Evolutionary conservation across 192 early-diverging fungal genomes (phyloP), one percentile per base, ranked within the genome.

Genomic region (Pilaira anomala): DNA sequence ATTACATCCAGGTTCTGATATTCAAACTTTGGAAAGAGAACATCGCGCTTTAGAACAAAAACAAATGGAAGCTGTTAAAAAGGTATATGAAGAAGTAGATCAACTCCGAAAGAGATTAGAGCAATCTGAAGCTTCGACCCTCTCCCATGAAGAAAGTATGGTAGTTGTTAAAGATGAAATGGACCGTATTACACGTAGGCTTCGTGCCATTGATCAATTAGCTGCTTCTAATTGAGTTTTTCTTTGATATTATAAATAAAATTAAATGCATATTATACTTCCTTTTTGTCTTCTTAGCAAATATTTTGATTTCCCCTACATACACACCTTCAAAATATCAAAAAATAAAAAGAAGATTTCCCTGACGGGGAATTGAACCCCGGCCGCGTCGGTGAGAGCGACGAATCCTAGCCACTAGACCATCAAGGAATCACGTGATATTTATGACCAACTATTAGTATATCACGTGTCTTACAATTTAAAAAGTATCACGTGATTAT

Each of bases 311-410:
- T n/a, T n/a, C n/a, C n/a, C n/a, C n/a, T n/a, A n/a, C n/a, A n/a
- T n/a, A n/a, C n/a, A n/a, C n/a, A n/a, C n/a, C n/a, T n/a, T n/a
- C n/a, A n/a, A n/a, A n/a, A n/a, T n/a, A n/a, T n/a, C n/a, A n/a
- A n/a, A n/a, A n/a, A 9, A 9, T 6, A 36, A 36, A 36, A 36
- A 36, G 33, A 36, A n/a, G n/a, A 36, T 7, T 58, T 58, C 61
- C 61, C 42, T 30, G 29, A 62, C 61, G 61, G 61, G 61, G 61
- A 62, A 62, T 62, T 62, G 61, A 62, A 62, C 61, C 61, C 61
- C 61, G 61, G 61, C 61, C 61, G 29, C 49, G 61, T 62, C 61
- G 61, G 61, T 62, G 61, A 62, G 48, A 62, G 61, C 61, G 61
- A 62, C 61, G 49, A 28, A 62, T 62, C 61, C 61, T 62, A 51